A percentile compares a stretch with the other conserved stretches of the same genome.
Conservation (phyloP, 305 asterid species). For the Solanum aculeatissimum region DNA sequence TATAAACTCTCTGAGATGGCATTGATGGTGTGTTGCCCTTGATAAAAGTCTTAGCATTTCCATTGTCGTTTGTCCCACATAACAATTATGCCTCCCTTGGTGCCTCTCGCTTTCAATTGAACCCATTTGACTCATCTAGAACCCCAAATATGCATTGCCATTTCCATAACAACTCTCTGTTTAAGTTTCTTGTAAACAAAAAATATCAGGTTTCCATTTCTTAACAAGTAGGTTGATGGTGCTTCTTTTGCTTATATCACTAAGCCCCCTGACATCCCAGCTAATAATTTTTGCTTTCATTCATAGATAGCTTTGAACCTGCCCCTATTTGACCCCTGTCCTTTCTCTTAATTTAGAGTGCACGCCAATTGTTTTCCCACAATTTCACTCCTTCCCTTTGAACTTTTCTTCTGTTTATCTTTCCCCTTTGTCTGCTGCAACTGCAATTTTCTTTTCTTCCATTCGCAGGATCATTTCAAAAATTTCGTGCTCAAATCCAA, state of each 20-base stretch:
- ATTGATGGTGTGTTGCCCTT: neutral
- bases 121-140: neutral
- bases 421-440: neutral
- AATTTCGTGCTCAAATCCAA: neutral
- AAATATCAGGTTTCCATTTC: neutral
- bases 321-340: neutral
- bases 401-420: neutral
- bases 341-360: neutral
- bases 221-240: neutral
- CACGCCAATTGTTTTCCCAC: neutral
- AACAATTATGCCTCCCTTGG: neutral
- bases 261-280: neutral
- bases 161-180: neutral
- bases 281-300: neutral
- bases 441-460: neutral
- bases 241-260: neutral
- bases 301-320: neutral
- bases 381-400: neutral
- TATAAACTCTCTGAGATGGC: too few relatives aligned
- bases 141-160: neutral
- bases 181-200: neutral
- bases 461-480: neutral
- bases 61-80: neutral
- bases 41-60: neutral
- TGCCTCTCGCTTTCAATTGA: neutral